Evolutionary conservation across 129 eudicot genomes (phyloP), one percentile per base, ranked within the genome.

Genomic region (Erigeron canadensis): DNA sequence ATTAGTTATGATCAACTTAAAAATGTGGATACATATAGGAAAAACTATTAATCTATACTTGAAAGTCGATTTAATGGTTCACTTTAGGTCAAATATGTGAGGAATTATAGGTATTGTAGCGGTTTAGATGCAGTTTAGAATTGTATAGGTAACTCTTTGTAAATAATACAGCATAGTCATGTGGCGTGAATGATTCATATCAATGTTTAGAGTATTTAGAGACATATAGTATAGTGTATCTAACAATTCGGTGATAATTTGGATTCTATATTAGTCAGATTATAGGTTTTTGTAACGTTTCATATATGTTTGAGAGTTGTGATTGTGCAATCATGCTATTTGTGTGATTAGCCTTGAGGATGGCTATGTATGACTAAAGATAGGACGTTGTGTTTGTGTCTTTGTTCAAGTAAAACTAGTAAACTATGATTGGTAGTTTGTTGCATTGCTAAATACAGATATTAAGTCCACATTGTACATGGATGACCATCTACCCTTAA

Each of bases 91-190:
- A 10, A 53, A 21, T 70, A 56, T 22, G 59, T 10, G 18, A 47
- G 56, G 39, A 69, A 46, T 48, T 61, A 9, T 54, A 63, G 64
- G 59, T 70, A 17, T 41, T 50, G 71, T 69, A 43, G 21, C 15
- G 53, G 28, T 70, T 51, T 42, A 63, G 21, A 70, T 75, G 73
- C 58, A 37, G 39, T 65, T 42, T 65, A 7, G 58, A 54, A 54
- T 54, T 74, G 55, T 8, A 73, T 28, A 28, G 34, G 34, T 28
- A 28, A 28, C 34, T 28, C 2, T 28, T 28, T 28, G 34, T 28
- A 2, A 1, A 28, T 3, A 28, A 28, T 3, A 28, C 34, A 50
- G 56, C 57, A 0, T 57, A 23, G 5, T 43, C 23, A 65, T 46
- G 47, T 65, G 9, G 42, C 19, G 53, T 65, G 47, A 28, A 23